Evolutionary conservation across 805 yeast genomes (phyloP).

Genomic region (Monosporozyma unispora): DNA sequence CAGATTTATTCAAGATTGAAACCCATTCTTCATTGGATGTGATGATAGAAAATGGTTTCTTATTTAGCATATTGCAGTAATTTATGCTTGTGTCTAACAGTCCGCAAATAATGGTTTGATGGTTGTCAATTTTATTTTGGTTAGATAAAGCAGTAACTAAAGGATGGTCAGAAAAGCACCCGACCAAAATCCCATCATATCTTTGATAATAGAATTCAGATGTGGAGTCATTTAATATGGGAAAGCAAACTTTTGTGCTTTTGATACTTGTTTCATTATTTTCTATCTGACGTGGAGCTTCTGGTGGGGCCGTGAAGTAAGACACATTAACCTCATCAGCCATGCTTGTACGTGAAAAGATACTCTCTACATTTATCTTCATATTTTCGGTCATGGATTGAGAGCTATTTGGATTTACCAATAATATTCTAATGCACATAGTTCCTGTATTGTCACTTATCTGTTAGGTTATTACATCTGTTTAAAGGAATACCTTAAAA

Average conservation of each 20-base stretch:
- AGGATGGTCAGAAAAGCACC: slow-evolving; percentile 25
- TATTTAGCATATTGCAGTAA: slow-evolving; percentile 10
- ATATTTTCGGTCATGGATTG: slow-evolving; percentile 17
- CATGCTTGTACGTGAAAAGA: background rate
- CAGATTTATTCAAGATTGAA: slow-evolving; percentile 13
- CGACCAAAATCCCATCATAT: slow-evolving; percentile 19
- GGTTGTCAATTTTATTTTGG: background rate
- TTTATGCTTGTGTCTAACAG: slow-evolving; percentile 15
- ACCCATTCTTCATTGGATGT: slow-evolving; percentile 24
- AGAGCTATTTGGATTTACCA: slow-evolving; percentile 23
- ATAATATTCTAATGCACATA: slow-evolving; percentile 7
- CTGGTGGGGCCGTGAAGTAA: slow-evolving; percentile 18
- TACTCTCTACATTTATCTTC: slow-evolving; percentile 7
- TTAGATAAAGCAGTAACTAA: slow-evolving; percentile 9
- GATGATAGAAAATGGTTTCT: slow-evolving; percentile 15
- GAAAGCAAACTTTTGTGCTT: slow-evolving; percentile 17
- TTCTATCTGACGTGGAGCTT: slow-evolving; percentile 19
- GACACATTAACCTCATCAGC: background rate
- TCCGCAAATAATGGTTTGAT: slow-evolving; percentile 7
- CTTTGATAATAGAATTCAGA: slow-evolving; percentile 10
- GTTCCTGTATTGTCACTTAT: background rate
- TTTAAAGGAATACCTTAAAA: no score
- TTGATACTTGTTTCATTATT: slow-evolving; percentile 12
- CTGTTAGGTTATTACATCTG: no score
- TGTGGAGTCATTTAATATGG: slow-evolving; percentile 9